phyloP scores from a whole-genome alignment of 768 basidiomycete species.

The Cantharellus anzutake region DNA sequence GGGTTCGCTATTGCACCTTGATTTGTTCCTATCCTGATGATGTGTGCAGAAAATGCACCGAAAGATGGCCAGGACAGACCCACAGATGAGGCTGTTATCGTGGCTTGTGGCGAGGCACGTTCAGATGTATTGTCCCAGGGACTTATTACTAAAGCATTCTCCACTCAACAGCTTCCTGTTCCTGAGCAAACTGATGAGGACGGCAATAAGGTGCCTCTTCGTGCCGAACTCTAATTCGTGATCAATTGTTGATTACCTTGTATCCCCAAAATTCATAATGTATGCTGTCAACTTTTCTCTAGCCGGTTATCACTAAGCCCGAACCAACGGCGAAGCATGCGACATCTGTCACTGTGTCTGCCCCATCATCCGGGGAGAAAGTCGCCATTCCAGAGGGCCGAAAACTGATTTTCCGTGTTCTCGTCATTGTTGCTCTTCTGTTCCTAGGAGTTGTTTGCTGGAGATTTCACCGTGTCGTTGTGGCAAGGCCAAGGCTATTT shows the following conservation, averaged over 20 bases:
- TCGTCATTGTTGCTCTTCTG: no score
- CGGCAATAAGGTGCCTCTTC: slow-evolving; percentile 82
- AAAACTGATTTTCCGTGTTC: no score
- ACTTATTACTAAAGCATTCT: neutral
- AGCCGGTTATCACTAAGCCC: no score
- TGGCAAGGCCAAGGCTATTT: no score
- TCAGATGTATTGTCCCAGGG: neutral
- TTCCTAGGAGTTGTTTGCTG: no score
- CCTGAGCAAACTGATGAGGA: slow-evolving; percentile 31
- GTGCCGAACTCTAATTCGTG: slow-evolving; percentile 66
- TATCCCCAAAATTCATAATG: neutral
- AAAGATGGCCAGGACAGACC: slow-evolving; percentile 63
- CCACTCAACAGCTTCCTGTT: slow-evolving; percentile 25
- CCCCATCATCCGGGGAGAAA: no score
- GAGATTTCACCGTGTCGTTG: no score
- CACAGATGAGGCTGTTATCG: slow-evolving; percentile 55
- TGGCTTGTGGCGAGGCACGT: slow-evolving; percentile 71
- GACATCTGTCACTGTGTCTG: no score
- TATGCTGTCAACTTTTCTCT: no score
- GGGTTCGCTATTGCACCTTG: slow-evolving; percentile 16
- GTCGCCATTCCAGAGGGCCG: no score
- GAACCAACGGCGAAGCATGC: no score
- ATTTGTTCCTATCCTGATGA: neutral
- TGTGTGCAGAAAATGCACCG: slow-evolving; percentile 41
- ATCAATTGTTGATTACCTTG: neutral